phyloP scores from a whole-genome alignment of 495 filamentous ascomycete genomes.

The Elasticomyces elasticus region DNA sequence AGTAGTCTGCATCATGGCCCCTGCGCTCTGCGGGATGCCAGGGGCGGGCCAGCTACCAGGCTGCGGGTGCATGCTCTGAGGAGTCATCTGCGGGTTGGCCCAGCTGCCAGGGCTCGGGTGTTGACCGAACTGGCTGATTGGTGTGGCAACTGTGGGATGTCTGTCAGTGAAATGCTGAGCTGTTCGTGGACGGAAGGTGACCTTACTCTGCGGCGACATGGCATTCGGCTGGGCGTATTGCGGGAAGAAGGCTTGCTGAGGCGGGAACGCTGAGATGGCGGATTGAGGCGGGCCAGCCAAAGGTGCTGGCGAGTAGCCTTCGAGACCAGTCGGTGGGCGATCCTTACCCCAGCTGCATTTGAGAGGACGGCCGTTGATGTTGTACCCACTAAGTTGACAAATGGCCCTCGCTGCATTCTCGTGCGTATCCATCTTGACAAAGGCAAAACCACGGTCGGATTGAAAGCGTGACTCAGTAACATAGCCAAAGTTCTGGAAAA shows the following conservation, averaged over 20 bases:
- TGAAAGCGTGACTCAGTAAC: constrained; percentile 97
- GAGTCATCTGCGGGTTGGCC: constrained; percentile 33
- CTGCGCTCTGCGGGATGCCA: constrained; percentile 34
- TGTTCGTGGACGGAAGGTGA: constrained; percentile 14
- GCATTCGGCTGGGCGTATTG: constrained; percentile 70
- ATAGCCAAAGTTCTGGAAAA: constrained; percentile 98
- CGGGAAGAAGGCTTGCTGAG: constrained; percentile 79
- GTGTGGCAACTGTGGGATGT: constrained; percentile 41
- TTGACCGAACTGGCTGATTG: constrained; percentile 51
- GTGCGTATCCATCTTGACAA: constrained; percentile 98
- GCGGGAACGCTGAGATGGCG: constrained; percentile 53
- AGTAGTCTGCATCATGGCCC: too few species aligned
- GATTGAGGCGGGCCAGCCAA: constrained; percentile 6
- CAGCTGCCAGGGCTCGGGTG: constrained; percentile 44
- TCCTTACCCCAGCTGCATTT: constrained; percentile 99
- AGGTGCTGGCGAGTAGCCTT: constrained; percentile 69
- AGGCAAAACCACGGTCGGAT: constrained; percentile 94
- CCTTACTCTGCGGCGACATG: constrained; percentile 62
- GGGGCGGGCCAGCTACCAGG: constrained; percentile 44
- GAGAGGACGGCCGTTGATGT: constrained; percentile 91
- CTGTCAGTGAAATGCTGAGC: constrained; percentile 26
- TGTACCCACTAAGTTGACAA: constrained; percentile 92
- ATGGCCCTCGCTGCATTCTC: constrained; percentile 98
- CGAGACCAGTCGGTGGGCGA: constrained; percentile 76
- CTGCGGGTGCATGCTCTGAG: constrained; percentile 27